Evolutionary conservation across 345 rosid genomes (phyloP).

Genomic region (Kandelia obovata): DNA sequence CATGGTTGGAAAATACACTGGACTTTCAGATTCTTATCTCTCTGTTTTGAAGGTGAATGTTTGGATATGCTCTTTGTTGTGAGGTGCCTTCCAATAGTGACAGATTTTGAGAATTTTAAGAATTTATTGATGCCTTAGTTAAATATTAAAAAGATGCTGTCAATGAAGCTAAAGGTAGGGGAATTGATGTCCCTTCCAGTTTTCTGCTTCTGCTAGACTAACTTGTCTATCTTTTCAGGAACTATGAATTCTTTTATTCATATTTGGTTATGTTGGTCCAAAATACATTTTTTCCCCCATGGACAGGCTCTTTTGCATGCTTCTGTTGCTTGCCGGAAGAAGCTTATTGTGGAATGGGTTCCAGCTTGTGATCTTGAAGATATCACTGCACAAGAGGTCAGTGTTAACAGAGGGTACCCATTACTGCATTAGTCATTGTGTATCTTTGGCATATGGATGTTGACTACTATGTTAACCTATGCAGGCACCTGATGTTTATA

Average conservation of each 20-base stretch:
- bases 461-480: constrained; percentile 13
- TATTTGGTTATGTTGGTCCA: constrained; percentile 3
- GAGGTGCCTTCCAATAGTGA: too few relatives aligned
- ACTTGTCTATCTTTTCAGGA: too few relatives aligned
- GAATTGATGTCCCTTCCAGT: too few relatives aligned
- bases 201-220: too few relatives aligned
- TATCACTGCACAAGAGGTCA: constrained; percentile 58
- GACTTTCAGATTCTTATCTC: constrained; percentile 86
- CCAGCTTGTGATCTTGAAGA: constrained; percentile 99
- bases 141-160: too few relatives aligned
- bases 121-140: neutral
- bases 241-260: neutral
- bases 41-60: constrained; percentile 64
- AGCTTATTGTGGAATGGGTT: constrained; percentile 87
- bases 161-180: too few relatives aligned
- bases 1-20: constrained; percentile 93
- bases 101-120: too few relatives aligned
- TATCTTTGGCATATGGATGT: neutral
- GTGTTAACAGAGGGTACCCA: neutral
- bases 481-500: constrained; percentile 84
- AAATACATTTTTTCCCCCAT: constrained; percentile 7
- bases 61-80: too few relatives aligned
- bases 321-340: constrained; percentile 78
- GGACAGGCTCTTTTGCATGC: constrained; percentile 95
- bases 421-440: constrained; percentile 11